A percentile compares a stretch with the other conserved stretches of the same genome.
These are phyloP conservation scores for Suillus discolor DNA, from an alignment of 768 basidiomycete species.

Conservation along the genomic window DNA sequence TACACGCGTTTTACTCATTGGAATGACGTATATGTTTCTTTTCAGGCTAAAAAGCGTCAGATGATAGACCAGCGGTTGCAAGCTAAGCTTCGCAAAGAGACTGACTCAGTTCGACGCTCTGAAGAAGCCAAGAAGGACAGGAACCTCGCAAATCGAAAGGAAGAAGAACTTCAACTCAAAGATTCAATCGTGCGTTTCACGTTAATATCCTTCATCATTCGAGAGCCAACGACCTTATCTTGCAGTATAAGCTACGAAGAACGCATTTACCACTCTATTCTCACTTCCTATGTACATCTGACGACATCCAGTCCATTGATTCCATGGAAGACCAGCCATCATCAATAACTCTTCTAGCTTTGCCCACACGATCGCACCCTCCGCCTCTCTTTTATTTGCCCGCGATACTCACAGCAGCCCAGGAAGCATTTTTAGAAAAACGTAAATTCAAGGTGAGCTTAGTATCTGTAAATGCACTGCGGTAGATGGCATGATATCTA, in stretches of 20 bases:
- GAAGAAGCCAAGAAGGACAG: conserved; percentile 89
- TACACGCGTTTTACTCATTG: conserved; percentile 5
- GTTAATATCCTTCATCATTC: background rate
- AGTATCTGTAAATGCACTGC: background rate
- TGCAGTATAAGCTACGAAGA: conserved; percentile 74
- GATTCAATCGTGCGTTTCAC: conserved; percentile 69
- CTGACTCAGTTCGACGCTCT: conserved; percentile 80
- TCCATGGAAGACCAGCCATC: conserved; percentile 28
- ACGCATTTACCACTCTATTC: conserved; percentile 71
- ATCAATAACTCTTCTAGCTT: conserved; percentile 41
- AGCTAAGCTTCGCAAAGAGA: conserved; percentile 82
- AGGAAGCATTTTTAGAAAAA: conserved; percentile 65
- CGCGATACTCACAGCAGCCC: conserved; percentile 62
- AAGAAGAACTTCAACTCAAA: conserved; percentile 80
- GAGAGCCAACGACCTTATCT: conserved; percentile 3
- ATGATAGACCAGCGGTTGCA: conserved; percentile 84
- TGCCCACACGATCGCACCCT: conserved; percentile 65
- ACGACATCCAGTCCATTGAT: conserved; percentile 51
- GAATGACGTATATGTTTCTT: conserved; percentile 13
- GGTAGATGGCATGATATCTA: background rate
- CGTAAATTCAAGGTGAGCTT: conserved; percentile 61
- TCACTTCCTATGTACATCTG: conserved; percentile 77
- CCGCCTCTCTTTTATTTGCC: conserved; percentile 82
- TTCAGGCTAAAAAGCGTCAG: conserved; percentile 81
- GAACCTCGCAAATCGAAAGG: conserved; percentile 70